Evolutionary conservation across 2,329 filamentous ascomycete species (phyloP), one percentile per base, ranked within the genome.

Genomic region (Chaetomiaceae sp.): DNA sequence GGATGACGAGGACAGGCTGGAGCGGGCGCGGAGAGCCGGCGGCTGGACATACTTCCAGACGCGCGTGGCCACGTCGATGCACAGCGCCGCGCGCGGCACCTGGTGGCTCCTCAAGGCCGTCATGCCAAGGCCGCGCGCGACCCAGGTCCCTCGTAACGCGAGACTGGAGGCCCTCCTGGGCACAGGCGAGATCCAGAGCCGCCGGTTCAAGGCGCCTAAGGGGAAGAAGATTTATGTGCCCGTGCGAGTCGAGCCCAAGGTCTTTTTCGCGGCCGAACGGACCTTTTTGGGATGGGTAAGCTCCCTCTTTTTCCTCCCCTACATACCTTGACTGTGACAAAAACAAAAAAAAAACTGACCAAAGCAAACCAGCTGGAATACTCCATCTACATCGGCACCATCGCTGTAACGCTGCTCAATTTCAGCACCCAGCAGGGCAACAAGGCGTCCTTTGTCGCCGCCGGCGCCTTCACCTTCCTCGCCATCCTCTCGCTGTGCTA

Each of bases 221-320:
- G 87, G 87, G 48, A 92, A 91, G 81, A 88, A 88, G 68, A 97
- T 99, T 53, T 92, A 97, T 63, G 93, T 99, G 20, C 92, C 92
- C 13, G 86, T 97, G 49, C 84, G 93, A 43, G 91, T 99, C 30
- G 93, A 99, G 69, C 93, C 93, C 30, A 99, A 99, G 72, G 93
- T 99, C 44, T 96, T 90, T 69, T 96, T 99, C 66, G 93, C 93
- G 19, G 91, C 90, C 1, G 93, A 99, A 70, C 82, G 93, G 58
- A 99, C 93, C 1, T 99, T 96, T 71, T 78, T 99, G 51, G 88
- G 89, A 56, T 99, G 93, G 90, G 84, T 87, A 71, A 73, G 82
- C 14, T 9, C 21, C 14, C 14, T 37, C 17, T 20, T 23, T 16
- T 72, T 47, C 38, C 6, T 47, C 21, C 33, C 19, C 25, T 17